Base-by-base conservation (phyloP, 805 yeast species). In the Candida silvatica region DNA sequence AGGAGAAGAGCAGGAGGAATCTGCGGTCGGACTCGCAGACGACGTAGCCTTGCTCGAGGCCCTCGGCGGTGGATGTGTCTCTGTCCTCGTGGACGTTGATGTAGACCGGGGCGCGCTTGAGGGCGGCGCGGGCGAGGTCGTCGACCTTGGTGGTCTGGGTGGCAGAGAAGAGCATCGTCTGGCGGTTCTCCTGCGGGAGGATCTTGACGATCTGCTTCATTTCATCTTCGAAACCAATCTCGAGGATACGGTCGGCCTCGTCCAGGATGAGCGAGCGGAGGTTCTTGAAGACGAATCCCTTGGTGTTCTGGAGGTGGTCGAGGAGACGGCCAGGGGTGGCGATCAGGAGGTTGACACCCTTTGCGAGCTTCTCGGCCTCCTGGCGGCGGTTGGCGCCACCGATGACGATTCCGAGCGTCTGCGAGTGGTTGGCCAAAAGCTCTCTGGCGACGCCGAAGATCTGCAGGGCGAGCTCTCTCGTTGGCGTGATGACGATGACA, bases 81-180 rank as follows among this genome's bases (percentile, higher is more conserved):
- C 80, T 73, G 49, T 79, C 84, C 32, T 80, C 77, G 43, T 83
- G 96, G 34, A 92, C 98, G 53, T 90, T 92, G 45, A 92, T 92
- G 61, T 88, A 94, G 40, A 74, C 61, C 9, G 98, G 97, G 30
- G 97, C 97, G 35, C 88, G 80, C 57, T 94, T 78, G 51, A 94
- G 69, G 3, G 98, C 90, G 35, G 92, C 90, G 61, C 99, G 76
- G 12, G 99, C 98, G 53, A 92, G 69, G 64, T 92, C 98, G 60
- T 92, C 97, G 44, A 92, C 98, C 63, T 94, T 92, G 27, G 97
- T 92, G 20, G 98, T 92, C 61, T 92, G 98, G 1, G 99, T 92
- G 32, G 99, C 99, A n/a, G 97, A 90, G 56, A 92, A 92, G 44
- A 92, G 66, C 97, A 92, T 90, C 27, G 95, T 72, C 61, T 92